A percentile compares a stretch with the other conserved stretches of the same genome.
Evolutionary conservation across 1,139 yeast genomes (phyloP).

Genomic region (Blastobotrys ciferrii): DNA sequence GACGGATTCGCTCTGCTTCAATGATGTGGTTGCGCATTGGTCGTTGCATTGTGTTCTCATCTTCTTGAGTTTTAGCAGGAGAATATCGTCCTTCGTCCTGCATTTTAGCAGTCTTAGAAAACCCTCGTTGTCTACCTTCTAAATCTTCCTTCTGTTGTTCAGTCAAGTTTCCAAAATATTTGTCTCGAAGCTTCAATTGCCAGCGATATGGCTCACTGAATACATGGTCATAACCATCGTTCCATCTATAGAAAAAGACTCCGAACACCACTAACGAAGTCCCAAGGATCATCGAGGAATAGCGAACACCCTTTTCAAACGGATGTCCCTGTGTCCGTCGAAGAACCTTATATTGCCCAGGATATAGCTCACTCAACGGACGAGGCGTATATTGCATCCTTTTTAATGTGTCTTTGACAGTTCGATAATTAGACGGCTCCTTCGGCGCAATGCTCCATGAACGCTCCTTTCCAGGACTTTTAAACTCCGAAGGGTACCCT

Average conservation of each 20-base stretch:
- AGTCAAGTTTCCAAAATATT: slow-evolving; percentile 49
- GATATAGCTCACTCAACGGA: slow-evolving; percentile 69
- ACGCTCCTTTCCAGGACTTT: slow-evolving; percentile 38
- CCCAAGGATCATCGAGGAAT: slow-evolving; percentile 29
- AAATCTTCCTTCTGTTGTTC: slow-evolving; percentile 66
- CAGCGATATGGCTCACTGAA: slow-evolving; percentile 65
- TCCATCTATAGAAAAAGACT: slow-evolving; percentile 77
- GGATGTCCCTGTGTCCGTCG: slow-evolving; percentile 55
- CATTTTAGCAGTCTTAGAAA: slow-evolving; percentile 22
- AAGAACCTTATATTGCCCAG: slow-evolving; percentile 75
- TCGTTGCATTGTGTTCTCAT: slow-evolving; percentile 52
- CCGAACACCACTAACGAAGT: slow-evolving; percentile 38
- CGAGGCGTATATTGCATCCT: slow-evolving; percentile 74
- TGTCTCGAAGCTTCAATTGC: slow-evolving; percentile 56
- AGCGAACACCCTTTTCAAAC: slow-evolving; percentile 48
- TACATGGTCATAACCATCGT: slow-evolving; percentile 76
- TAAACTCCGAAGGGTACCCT: slow-evolving; percentile 79
- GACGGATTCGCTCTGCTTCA: slow-evolving; percentile 70
- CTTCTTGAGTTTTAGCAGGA: slow-evolving; percentile 19
- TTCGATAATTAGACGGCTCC: slow-evolving; percentile 66
- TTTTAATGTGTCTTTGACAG: slow-evolving; percentile 71
- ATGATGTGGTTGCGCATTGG: slow-evolving; percentile 71
- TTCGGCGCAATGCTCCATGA: slow-evolving; percentile 61
- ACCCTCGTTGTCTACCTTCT: slow-evolving; percentile 41
- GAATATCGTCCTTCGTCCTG: slow-evolving; percentile 16